Conservation (phyloP, 2,329 filamentous ascomycete species). For the Fusarium tanahbumbuense region DNA sequence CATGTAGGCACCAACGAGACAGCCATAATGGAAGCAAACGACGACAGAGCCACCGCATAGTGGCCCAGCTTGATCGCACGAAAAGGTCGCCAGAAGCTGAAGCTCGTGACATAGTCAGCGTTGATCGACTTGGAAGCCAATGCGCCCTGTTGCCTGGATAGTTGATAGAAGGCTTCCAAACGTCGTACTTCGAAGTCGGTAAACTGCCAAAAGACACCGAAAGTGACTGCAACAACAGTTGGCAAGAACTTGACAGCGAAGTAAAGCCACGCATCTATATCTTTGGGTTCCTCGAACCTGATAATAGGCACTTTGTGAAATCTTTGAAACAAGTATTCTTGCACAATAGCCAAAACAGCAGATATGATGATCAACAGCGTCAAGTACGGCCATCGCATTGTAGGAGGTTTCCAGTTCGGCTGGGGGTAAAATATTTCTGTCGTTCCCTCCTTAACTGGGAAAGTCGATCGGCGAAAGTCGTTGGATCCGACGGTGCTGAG, state of each 20-base stretch:
- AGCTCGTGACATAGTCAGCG: constrained; percentile 77
- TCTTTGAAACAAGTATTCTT: constrained; percentile 67
- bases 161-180: constrained; percentile 74
- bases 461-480: constrained; percentile 53
- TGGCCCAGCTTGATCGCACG: constrained; percentile 71
- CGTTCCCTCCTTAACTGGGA: constrained; percentile 51
- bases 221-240: constrained; percentile 70
- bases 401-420: constrained; percentile 74
- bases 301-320: constrained; percentile 60
- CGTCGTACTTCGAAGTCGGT: constrained; percentile 74
- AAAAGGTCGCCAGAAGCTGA: constrained; percentile 73
- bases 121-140: constrained; percentile 75
- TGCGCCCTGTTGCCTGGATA: constrained; percentile 70
- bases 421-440: constrained; percentile 69
- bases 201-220: constrained; percentile 74
- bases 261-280: constrained; percentile 65
- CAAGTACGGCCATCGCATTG: constrained; percentile 73
- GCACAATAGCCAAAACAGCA: constrained; percentile 60
- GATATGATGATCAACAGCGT: constrained; percentile 65
- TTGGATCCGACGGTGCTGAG: constrained; percentile 48
- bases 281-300: constrained; percentile 60
- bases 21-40: constrained; percentile 72
- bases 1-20: constrained; percentile 77
- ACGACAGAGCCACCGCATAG: constrained; percentile 75
- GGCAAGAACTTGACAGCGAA: constrained; percentile 73